phyloP scores from a whole-genome alignment of 352 stramenopile genomes.

The Phytophthora pluvialis region DNA sequence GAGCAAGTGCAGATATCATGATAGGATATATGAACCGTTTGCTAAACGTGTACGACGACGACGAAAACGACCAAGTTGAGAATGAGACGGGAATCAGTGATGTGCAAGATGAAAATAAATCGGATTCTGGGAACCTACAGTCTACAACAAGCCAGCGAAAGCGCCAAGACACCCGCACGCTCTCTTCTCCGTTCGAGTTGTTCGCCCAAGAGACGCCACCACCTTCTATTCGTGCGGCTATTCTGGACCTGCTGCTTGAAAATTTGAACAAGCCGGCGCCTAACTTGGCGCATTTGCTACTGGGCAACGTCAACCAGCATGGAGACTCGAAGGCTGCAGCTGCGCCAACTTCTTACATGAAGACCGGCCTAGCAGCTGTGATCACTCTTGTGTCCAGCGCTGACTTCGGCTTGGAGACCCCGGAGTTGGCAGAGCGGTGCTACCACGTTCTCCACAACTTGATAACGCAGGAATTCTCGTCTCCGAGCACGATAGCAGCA shows the following conservation, averaged over 20 bases:
- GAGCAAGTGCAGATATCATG: constrained; percentile 69
- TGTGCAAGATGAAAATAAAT: constrained; percentile 30
- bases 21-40: constrained; percentile 84
- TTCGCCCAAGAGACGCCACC: constrained; percentile 46
- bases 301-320: constrained; percentile 60
- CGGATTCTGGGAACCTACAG: constrained; percentile 40
- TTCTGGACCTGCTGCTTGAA: constrained; percentile 80
- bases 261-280: constrained; percentile 79
- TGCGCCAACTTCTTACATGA: constrained; percentile 42
- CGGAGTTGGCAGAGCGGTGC: constrained; percentile 66
- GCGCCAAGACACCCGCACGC: constrained; percentile 47
- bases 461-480: constrained; percentile 76
- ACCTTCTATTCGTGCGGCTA: constrained; percentile 65
- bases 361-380: constrained; percentile 68
- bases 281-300: constrained; percentile 77
- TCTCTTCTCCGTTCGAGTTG: constrained; percentile 56
- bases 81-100: constrained; percentile 26
- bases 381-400: constrained; percentile 76
- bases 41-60: constrained; percentile 70
- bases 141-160: constrained; percentile 43
- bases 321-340: constrained; percentile 35
- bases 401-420: constrained; percentile 71
- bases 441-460: constrained; percentile 73
- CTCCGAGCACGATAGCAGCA: constrained; percentile 49
- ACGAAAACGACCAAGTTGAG: constrained; percentile 36